Evolutionary conservation across 345 rosid species (phyloP), one percentile per base, ranked within the genome.

Genomic region (Citropsis articulata): DNA sequence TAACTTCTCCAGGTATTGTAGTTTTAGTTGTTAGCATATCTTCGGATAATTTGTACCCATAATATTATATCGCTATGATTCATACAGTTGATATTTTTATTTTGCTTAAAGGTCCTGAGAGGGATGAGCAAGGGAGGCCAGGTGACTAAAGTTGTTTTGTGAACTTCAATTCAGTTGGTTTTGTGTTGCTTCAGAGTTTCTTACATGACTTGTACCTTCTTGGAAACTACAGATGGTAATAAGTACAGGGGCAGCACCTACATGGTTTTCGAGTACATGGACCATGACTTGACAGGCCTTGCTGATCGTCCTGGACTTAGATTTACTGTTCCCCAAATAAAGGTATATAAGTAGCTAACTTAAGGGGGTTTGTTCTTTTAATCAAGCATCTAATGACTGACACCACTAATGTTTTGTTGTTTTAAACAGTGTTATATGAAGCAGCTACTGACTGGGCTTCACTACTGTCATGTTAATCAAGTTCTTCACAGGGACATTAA

Each of bases 241-340:
- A 96, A 96, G 87, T 94, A 94, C 80, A 92, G 90, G 78, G 95
- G 99, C 73, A 98, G 99, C 42, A 94, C 94, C 73, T 96, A 94
- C 81, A 94, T 96, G 99, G 99, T 96, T 72, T 96, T 96, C 77
- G 99, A 94, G 75, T 96, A 94, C 85, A 96, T 96, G 99, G 99
- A 96, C 86, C 97, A 94, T 85, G 99, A 94, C 78, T 87, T 96
- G 89, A 96, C 95, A 31, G 98, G 99, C 61, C 95, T 94, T 42
- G 89, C 98, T 71, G 97, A 96, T 84, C 97, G 99, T 82, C 97
- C 97, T 75, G 98, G 98, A 78, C 86, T 94, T 84, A 91, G 95
- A 84, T 94, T 96, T 86, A 84, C 98, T 2, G 88, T 94, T 76
- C 90, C 99, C 66, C 99, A 96, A 77, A 96, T 96, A 78, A 94